phyloP scores from a whole-genome alignment of 805 yeast genomes.

The Ogataea neopini region DNA sequence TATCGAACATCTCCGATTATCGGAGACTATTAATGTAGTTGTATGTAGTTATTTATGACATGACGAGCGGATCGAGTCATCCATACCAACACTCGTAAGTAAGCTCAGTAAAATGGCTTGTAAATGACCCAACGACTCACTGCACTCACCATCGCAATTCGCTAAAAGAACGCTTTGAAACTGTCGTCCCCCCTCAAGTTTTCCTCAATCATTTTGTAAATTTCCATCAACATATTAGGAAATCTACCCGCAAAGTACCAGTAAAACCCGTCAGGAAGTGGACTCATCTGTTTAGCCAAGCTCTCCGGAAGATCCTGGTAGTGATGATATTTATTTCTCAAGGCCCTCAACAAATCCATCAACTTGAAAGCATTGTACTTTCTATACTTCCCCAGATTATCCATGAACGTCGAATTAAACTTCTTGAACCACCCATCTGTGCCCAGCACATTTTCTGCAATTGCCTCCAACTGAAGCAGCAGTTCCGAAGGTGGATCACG shows the following conservation, averaged over 20 bases:
- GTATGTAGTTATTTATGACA: neutral
- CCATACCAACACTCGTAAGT: too few species aligned
- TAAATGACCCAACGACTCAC: too few species aligned
- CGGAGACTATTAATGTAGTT: neutral
- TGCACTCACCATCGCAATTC: too few species aligned
- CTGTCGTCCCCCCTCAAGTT: slow-evolving; percentile 65
- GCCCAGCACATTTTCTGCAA: slow-evolving; percentile 64
- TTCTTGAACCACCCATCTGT: slow-evolving; percentile 74
- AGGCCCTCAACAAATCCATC: slow-evolving; percentile 84
- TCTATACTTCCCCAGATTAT: slow-evolving; percentile 86
- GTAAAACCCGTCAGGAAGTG: slow-evolving; percentile 84
- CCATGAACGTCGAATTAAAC: slow-evolving; percentile 73
- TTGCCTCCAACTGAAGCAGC: slow-evolving; percentile 61
- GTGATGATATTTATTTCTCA: slow-evolving; percentile 93
- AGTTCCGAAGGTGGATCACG: slow-evolving; percentile 64
- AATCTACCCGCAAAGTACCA: slow-evolving; percentile 71
- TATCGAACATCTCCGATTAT: neutral
- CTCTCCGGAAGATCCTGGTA: slow-evolving; percentile 81
- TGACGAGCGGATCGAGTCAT: too few species aligned
- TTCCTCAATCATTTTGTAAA: slow-evolving; percentile 60
- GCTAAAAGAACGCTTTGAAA: slow-evolving; percentile 44
- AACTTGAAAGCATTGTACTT: slow-evolving; percentile 78
- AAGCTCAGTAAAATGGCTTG: too few species aligned
- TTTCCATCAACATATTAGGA: slow-evolving; percentile 76
- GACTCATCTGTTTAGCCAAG: slow-evolving; percentile 66